A percentile compares a stretch with the other conserved stretches of the same genome.
Conservation (phyloP, 148 eudicot species). For the Vaccinium macrocarpon region DNA sequence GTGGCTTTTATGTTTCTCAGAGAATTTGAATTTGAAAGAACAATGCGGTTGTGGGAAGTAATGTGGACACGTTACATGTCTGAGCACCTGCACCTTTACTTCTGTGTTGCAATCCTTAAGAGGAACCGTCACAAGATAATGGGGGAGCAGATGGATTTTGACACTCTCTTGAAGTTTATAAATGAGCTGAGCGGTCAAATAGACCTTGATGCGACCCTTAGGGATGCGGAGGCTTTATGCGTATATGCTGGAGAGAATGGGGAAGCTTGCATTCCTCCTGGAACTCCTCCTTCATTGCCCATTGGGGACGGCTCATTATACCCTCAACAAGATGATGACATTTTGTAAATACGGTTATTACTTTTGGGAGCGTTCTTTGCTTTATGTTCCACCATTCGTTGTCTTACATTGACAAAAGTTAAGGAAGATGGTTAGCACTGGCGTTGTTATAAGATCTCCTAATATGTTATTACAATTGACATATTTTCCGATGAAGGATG, state of each 20-base stretch:
- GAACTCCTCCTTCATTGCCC: constrained; percentile 88
- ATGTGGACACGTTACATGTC: constrained; percentile 79
- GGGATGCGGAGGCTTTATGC: constrained; percentile 91
- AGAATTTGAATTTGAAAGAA: constrained; percentile 73
- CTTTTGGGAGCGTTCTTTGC: neutral
- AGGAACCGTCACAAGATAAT: constrained; percentile 69
- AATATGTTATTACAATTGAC: neutral
- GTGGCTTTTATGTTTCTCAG: constrained; percentile 35
- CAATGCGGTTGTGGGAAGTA: constrained; percentile 85
- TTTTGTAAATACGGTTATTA: constrained; percentile 34
- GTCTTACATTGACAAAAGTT: neutral
- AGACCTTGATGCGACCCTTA: constrained; percentile 58
- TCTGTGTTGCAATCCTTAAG: constrained; percentile 84
- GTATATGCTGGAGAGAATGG: constrained; percentile 94
- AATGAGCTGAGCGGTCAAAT: constrained; percentile 85
- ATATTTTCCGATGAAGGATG: constrained; percentile 10
- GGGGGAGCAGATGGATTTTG: constrained; percentile 97
- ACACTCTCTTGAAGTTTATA: constrained; percentile 83
- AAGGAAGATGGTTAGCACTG: neutral
- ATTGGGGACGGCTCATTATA: constrained; percentile 47
- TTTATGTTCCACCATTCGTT: neutral
- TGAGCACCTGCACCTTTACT: constrained; percentile 84
- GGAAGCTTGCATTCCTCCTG: constrained; percentile 89
- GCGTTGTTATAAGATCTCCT: neutral
- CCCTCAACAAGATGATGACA: constrained; percentile 67